A percentile compares a stretch with the other conserved stretches of the same genome.
Evolutionary conservation across 139 green algal genomes (phyloP).

Genomic region (Picochlorum sp.): DNA sequence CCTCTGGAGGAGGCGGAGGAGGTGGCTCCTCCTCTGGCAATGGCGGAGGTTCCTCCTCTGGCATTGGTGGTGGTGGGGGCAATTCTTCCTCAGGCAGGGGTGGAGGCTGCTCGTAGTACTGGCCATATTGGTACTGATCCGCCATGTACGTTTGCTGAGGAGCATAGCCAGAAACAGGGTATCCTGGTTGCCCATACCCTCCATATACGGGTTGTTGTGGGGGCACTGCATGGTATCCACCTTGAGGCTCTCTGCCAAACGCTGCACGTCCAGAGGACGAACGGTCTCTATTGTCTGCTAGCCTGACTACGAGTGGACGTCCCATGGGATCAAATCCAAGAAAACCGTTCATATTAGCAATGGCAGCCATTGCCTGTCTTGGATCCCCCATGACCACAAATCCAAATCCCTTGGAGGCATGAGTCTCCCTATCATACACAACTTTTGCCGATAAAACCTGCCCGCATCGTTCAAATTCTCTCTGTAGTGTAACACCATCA

Average conservation of each 20-base stretch:
- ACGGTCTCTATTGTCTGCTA: slow-evolving; percentile 7
- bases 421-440: slow-evolving; percentile 45
- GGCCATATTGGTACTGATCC: slow-evolving; percentile 8
- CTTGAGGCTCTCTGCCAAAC: not conserved
- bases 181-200: not conserved
- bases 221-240: not conserved
- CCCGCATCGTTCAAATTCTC: slow-evolving; percentile 32
- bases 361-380: slow-evolving; percentile 12
- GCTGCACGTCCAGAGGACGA: not conserved
- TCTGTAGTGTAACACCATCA: slow-evolving; percentile 15
- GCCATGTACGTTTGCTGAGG: slow-evolving; percentile 1
- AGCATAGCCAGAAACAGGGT: not conserved
- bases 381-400: slow-evolving; percentile 46
- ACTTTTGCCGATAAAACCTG: slow-evolving; percentile 30
- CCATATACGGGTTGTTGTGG: not conserved
- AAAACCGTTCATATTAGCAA: slow-evolving; percentile 24
- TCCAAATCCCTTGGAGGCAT: slow-evolving; percentile 38
- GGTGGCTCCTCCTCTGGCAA: slow-evolving; percentile 3
- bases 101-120: not conserved
- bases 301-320: slow-evolving; percentile 18
- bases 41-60: slow-evolving; percentile 5
- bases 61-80: not conserved
- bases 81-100: not conserved
- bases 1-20: slow-evolving; percentile 7
- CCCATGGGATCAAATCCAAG: slow-evolving; percentile 7